Percentiles rank a stretch among this genome's conserved stretches.
These are phyloP conservation scores for Kitagawia praeruptora DNA, from an alignment of 129 eudicot species.

Conservation along the genomic window DNA sequence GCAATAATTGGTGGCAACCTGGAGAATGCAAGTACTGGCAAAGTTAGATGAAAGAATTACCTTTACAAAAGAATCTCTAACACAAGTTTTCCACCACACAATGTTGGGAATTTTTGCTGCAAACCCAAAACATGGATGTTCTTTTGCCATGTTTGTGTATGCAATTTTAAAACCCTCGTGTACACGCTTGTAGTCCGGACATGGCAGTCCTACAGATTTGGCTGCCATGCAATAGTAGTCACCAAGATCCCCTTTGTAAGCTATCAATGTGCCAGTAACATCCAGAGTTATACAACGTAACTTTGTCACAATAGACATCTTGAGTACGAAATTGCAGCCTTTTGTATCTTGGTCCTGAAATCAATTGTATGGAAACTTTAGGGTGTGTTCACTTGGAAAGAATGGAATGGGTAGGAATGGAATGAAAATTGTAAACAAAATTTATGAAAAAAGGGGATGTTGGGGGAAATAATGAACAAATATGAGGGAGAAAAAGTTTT, in stretches of 20 bases:
- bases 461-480: too few relatives aligned
- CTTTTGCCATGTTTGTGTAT: slow-evolving; percentile 78
- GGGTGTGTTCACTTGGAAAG: too few relatives aligned
- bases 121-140: slow-evolving; percentile 86
- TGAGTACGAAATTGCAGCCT: background rate
- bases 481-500: too few relatives aligned
- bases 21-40: background rate
- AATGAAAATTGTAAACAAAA: too few relatives aligned
- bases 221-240: slow-evolving; percentile 99
- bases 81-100: slow-evolving; percentile 97
- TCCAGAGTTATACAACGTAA: slow-evolving; percentile 78
- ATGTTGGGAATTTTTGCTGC: slow-evolving; percentile 85
- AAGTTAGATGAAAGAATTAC: slow-evolving; percentile 27
- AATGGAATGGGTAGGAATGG: too few relatives aligned
- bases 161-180: slow-evolving; percentile 95
- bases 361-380: background rate
- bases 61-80: slow-evolving; percentile 72
- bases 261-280: slow-evolving; percentile 93
- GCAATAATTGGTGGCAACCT: background rate
- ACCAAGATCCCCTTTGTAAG: slow-evolving; percentile 97
- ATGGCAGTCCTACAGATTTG: slow-evolving; percentile 74
- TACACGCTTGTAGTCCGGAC: slow-evolving; percentile 90
- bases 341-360: background rate
- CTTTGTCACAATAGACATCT: slow-evolving; percentile 61
- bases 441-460: too few relatives aligned